Base-by-base conservation (phyloP, 352 stramenopile genomes). In the Pythium insidiosum region DNA sequence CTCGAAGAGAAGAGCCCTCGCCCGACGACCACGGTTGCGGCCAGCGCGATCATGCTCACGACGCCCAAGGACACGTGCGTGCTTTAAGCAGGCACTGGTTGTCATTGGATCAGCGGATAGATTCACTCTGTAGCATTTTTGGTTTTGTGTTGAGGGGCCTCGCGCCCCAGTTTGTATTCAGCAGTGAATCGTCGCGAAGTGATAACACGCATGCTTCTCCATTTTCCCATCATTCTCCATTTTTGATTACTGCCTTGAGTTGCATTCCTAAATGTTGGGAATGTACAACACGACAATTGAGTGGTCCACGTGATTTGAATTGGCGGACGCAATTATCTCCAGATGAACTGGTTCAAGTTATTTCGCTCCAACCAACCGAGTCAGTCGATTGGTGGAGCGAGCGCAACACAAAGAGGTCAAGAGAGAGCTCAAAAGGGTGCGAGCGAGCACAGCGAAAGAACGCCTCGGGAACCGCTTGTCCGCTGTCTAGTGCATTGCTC, bases 1-100 rank as follows among this genome's bases (percentile, higher is more conserved):
- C 46, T 82, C 16, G 72, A 88, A 38, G 57, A 50, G 31, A 84
- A 87, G 65, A 80, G 62, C 1, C 72, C 74, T 12, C 53, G 40
- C 6, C 58, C 57, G 1, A 57, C 51, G 19, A 71, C 47, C 21
- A 53, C 56, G 4, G 41, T 55, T 12, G 47, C 61, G 1, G 38
- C 50, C 16, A 35, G 23, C 23, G 48, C 68, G 30, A 54, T 68
- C 33, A 67, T 61, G 44, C 63, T 86, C 45, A 58, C 72, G 53
- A 86, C 73, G 9, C 73, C 70, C 12, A 47, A 63, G 15, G 56
- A 73, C 16, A 41, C 37, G 41, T 77, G 61, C 33, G 56, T 86
- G 43, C 57, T 82, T 34, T 82, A 73, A 57, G 42, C 9, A 24
- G 40, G 9, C 3, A 47, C 18, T 39, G 6, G 34, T 11, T 20